A percentile compares a stretch with the other conserved stretches of the same genome.
These are phyloP conservation scores for Posidonia oceanica DNA, from an alignment of 116 monocot genomes.

Conservation along the genomic window DNA sequence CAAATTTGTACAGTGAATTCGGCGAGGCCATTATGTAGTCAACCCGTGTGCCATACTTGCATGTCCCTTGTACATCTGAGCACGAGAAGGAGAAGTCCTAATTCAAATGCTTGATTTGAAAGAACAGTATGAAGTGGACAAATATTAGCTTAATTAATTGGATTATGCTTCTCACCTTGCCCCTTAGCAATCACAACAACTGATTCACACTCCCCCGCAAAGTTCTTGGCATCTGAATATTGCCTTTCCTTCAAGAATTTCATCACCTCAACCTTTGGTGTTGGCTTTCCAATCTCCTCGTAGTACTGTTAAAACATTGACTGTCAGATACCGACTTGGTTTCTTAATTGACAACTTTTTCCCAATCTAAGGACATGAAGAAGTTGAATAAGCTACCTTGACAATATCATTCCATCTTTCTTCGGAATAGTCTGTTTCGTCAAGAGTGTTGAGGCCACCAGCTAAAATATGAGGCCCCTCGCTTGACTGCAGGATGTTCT, in stretches of 20 bases:
- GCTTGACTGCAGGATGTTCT: constrained; percentile 36
- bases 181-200: constrained; percentile 87
- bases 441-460: constrained; percentile 77
- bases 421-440: constrained; percentile 66
- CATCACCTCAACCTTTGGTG: constrained; percentile 78
- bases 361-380: not conserved
- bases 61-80: constrained; percentile 94
- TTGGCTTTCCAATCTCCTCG: constrained; percentile 80
- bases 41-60: constrained; percentile 86
- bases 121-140: too few species aligned
- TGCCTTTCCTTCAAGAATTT: constrained; percentile 49
- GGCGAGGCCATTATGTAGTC: constrained; percentile 82
- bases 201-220: constrained; percentile 80
- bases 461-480: constrained; percentile 54
- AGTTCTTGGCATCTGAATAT: constrained; percentile 78
- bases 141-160: too few species aligned
- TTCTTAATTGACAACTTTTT: too few species aligned
- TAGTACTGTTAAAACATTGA: constrained; percentile 25
- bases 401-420: constrained; percentile 69
- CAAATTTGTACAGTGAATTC: constrained; percentile 53
- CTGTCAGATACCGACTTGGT: too few species aligned
- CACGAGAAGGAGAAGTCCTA: too few species aligned
- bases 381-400: constrained; percentile 25
- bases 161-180: constrained; percentile 41
- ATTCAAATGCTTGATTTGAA: too few species aligned